Evolutionary conservation across 2,329 filamentous ascomycete species (phyloP).

Genomic region (Boeremia exigua): DNA sequence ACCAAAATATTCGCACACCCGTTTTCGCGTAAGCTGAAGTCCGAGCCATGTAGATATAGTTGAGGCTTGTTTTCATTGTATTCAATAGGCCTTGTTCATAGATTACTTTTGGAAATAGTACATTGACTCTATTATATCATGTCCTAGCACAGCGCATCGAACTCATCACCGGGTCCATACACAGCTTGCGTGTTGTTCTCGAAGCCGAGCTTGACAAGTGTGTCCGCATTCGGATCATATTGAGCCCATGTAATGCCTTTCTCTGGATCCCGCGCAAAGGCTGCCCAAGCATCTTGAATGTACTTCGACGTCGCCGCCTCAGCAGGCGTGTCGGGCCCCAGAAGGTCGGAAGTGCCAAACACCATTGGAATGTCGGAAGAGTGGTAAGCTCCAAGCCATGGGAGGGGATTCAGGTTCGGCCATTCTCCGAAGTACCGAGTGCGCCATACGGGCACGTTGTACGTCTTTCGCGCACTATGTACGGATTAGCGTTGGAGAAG

Average conservation of each 20-base stretch:
- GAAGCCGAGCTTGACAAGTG: slow-evolving; percentile 26
- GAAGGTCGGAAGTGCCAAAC: slow-evolving; percentile 31
- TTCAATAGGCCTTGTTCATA: not conserved
- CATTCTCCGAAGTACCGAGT: slow-evolving; percentile 27
- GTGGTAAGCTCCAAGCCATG: slow-evolving; percentile 34
- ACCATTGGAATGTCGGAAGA: slow-evolving; percentile 32
- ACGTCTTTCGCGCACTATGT: slow-evolving; percentile 19
- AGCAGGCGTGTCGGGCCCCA: slow-evolving; percentile 22
- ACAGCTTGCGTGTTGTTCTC: slow-evolving; percentile 36
- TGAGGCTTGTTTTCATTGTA: not conserved
- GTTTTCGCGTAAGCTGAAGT: not conserved
- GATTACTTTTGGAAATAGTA: not conserved
- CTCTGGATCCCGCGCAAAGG: slow-evolving; percentile 40
- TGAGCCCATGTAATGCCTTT: slow-evolving; percentile 24
- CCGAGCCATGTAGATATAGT: not conserved
- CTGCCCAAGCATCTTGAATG: slow-evolving; percentile 40
- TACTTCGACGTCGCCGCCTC: slow-evolving; percentile 38
- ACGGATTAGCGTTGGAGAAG: not conserved
- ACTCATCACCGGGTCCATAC: slow-evolving; percentile 36
- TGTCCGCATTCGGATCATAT: slow-evolving; percentile 23
- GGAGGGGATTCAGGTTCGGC: slow-evolving; percentile 26
- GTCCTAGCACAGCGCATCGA: slow-evolving; percentile 24
- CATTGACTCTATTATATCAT: not conserved
- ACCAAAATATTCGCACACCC: not conserved
- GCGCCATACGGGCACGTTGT: slow-evolving; percentile 25